Base-by-base conservation (phyloP, 495 filamentous ascomycete genomes). In the Chaetomium fimeti region DNA sequence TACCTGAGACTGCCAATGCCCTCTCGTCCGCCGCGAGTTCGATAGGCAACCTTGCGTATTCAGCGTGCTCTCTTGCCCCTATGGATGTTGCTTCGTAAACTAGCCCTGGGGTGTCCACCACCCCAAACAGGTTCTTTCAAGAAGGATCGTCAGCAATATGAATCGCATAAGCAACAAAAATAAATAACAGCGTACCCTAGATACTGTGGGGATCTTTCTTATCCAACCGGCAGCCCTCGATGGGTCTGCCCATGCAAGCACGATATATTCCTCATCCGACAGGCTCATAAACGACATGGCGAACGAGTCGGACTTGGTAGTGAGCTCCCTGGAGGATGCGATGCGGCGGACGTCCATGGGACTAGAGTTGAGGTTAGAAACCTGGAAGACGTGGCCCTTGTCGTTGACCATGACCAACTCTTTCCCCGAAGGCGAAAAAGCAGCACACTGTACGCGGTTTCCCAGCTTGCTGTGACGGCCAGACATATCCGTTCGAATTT, bases 391-490 rank as follows among this genome's bases (percentile, higher is more conserved):
- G 59, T 75, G 63, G 7, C 75, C 75, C 60, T 75, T 78, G 54
- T 76, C 71, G 54, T 76, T 76, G 22, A 77, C 72, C 62, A 77
- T 63, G 18, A 69, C 72, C 16, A 77, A 57, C 15, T 75, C 74
- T 28, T 52, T 68, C 5, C 74, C 75, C 3, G 69, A 65, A 0
- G 71, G 66, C 2, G 74, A 77, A 57, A 77, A 77, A 2, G 68
- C 67, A 24, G 75, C 74, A 52, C 67, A 69, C 51, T 77, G 75
- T 3, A 77, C 73, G 2, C 74, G 66, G 27, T 51, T 76, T 0
- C 75, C 74, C 0, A 77, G 62, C 62, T 71, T 72, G 49, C 71
- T 68, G 43, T 70, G 68, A 22, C 69, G 59, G 2, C 63, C 64
- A 0, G 72, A 63, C 0, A 32, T 15, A 5, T 76, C 71, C 3